Base-by-base conservation (phyloP, 2,329 filamentous ascomycete species). In the Lachnum nothofagi region DNA sequence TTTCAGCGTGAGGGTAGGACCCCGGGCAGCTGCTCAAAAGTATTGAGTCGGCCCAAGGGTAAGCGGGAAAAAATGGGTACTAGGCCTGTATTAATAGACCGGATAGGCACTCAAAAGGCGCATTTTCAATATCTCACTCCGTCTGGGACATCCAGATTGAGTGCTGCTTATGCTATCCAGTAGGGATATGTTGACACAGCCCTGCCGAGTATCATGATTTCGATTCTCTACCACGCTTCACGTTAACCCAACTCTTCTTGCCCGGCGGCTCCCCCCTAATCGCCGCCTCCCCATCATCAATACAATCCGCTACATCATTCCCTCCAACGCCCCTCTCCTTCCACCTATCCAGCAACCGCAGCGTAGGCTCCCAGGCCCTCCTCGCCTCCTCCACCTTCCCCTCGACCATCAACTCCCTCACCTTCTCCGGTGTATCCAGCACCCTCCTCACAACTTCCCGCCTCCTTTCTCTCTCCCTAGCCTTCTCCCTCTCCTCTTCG, bases 321-420 rank as follows among this genome's bases (percentile, higher is more conserved):
- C 64, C 64, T 33, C 64, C 64, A 34, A 65, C 61, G 2, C 60
- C 60, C 38, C 64, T 59, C 40, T 63, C 59, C 53, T 52, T 61
- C 64, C 64, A 66, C 45, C 53, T 58, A 41, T 60, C 53, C 25
- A 67, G 49, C 24, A 65, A 38, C 19, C 29, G 52, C 29, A 51
- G 44, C 7, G 54, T 54, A 22, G 42, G 38, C 25, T 54, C 57
- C 63, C 63, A 65, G 20, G 76, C 72, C 49, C 64, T 68, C 58
- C 71, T 75, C 1, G 87, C 87, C 51, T 85, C 82, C 17, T 83
- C 78, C 22, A 72, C 59, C 55, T 75, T 79, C 12, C 83, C 86
- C 43, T 80, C 75, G 7, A 67, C 69, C 12, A 86, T 72, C 51
- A 90, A 68, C 27, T 62, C 63, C 51, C 76, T 73, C 53, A 91